phyloP scores from a whole-genome alignment of 495 filamentous ascomycete species.

The Penicillium taxi region DNA sequence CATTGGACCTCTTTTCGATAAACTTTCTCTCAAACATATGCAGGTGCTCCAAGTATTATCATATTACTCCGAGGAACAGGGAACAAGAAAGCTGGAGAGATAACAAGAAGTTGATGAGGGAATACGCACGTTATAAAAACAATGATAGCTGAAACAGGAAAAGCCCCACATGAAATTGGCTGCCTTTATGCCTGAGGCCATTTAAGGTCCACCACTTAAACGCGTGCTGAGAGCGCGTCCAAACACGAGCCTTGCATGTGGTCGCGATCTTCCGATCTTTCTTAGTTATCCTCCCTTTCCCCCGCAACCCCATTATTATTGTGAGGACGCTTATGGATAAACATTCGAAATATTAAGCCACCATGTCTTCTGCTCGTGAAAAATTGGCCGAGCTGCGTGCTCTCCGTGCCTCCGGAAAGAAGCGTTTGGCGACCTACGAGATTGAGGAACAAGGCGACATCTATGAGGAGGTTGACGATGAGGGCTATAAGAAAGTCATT shows the following conservation, averaged over 20 bases:
- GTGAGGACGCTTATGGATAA: conserved; percentile 11
- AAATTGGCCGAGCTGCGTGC: conserved; percentile 71
- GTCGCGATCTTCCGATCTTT: conserved; percentile 11
- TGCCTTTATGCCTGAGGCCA: background rate
- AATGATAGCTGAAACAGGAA: too few species aligned
- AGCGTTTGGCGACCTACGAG: conserved; percentile 79
- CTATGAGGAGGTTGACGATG: conserved; percentile 96
- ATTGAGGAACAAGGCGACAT: conserved; percentile 75
- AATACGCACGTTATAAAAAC: too few species aligned
- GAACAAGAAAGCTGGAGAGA: too few species aligned
- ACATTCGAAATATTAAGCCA: conserved; percentile 9
- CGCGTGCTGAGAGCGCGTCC: background rate
- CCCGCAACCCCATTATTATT: conserved; percentile 16
- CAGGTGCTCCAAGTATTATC: too few species aligned
- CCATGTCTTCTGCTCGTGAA: conserved; percentile 35
- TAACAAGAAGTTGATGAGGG: too few species aligned
- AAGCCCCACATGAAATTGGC: too few species aligned
- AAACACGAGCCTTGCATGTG: conserved; percentile 4
- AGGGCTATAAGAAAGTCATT: conserved; percentile 93
- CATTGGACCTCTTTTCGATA: too few species aligned
- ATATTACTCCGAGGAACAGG: too few species aligned
- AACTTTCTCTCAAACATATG: too few species aligned
- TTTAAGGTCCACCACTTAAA: conserved; percentile 2
- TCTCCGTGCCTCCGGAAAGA: conserved; percentile 83
- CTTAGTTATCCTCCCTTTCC: conserved; percentile 14